phyloP scores from a whole-genome alignment of 495 filamentous ascomycete genomes.

The Penicillium pulvis region DNA sequence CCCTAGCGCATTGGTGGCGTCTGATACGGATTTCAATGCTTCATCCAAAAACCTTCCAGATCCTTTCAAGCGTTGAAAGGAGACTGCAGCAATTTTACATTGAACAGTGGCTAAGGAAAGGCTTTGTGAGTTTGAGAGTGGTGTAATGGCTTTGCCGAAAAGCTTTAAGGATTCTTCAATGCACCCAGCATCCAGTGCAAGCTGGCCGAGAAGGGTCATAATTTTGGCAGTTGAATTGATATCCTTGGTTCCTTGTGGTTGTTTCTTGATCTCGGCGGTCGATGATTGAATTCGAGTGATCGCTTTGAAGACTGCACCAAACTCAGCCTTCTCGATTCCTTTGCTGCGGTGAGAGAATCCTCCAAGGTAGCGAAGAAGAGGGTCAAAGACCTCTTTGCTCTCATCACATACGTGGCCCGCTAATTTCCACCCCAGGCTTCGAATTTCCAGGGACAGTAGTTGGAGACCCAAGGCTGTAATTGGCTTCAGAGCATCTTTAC shows the following conservation, averaged over 20 bases:
- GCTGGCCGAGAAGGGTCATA: slow-evolving; percentile 41
- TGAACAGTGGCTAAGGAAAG: slow-evolving; percentile 41
- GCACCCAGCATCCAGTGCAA: slow-evolving; percentile 49
- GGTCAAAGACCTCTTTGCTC: slow-evolving; percentile 68
- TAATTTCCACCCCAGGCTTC: slow-evolving; percentile 70
- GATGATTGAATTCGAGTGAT: slow-evolving; percentile 44
- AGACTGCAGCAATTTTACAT: slow-evolving; percentile 46
- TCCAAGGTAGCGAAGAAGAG: slow-evolving; percentile 65
- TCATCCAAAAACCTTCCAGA: slow-evolving; percentile 25
- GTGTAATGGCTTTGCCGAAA: slow-evolving; percentile 35
- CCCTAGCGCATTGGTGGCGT: slow-evolving; percentile 51
- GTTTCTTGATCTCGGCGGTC: slow-evolving; percentile 33
- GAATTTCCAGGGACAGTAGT: slow-evolving; percentile 63
- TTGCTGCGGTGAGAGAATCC: slow-evolving; percentile 59
- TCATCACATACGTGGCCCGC: slow-evolving; percentile 68
- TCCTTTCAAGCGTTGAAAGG: slow-evolving; percentile 39
- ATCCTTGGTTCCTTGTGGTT: slow-evolving; percentile 25
- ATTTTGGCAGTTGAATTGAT: slow-evolving; percentile 35
- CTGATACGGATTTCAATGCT: slow-evolving; percentile 30
- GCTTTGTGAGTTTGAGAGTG: slow-evolving; percentile 35
- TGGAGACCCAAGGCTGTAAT: slow-evolving; percentile 65
- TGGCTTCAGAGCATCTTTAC: slow-evolving; percentile 58
- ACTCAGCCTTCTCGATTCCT: slow-evolving; percentile 42
- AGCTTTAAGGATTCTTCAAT: slow-evolving; percentile 47
- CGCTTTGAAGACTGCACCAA: slow-evolving; percentile 38